Conservation (phyloP, 2,329 filamentous ascomycete species). For the Xylariomycetidae sp. region DNA sequence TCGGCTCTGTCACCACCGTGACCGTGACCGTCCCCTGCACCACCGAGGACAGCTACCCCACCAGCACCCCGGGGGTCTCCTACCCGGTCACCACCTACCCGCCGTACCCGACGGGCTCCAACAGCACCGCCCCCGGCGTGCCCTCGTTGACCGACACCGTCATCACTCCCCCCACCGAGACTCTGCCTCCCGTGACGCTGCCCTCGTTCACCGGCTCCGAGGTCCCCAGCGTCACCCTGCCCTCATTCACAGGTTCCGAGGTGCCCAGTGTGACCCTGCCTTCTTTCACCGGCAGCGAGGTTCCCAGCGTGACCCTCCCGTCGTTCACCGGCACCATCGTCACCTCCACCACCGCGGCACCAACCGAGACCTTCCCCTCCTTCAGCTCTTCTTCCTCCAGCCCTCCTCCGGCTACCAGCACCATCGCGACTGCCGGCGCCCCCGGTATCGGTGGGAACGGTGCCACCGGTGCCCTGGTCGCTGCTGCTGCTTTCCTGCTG, state of each 20-base stretch:
- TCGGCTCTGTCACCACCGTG: background rate
- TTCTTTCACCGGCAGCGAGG: constrained; percentile 43
- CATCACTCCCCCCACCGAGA: too few species aligned
- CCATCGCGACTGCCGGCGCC: constrained; percentile 17
- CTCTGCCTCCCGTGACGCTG: constrained; percentile 44
- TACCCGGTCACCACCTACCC: too few species aligned
- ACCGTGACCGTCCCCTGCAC: too few species aligned
- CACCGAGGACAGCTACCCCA: background rate
- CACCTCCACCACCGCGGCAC: too few species aligned
- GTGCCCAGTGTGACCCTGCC: constrained; percentile 48
- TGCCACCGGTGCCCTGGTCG: constrained; percentile 17
- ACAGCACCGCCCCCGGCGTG: too few species aligned
- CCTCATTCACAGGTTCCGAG: background rate
- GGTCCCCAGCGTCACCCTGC: constrained; percentile 4
- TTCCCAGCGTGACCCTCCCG: constrained; percentile 2
- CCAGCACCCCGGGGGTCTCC: too few species aligned
- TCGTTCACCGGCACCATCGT: constrained; percentile 6
- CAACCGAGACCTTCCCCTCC: too few species aligned
- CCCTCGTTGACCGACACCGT: constrained; percentile 1
- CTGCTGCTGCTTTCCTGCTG: constrained; percentile 18
- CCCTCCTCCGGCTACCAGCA: constrained; percentile 6
- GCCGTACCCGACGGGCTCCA: too few species aligned
- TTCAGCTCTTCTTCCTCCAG: too few species aligned
- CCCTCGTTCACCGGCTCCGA: too few species aligned
- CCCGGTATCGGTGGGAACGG: constrained; percentile 10